phyloP scores from a whole-genome alignment of 352 stramenopile species.

The Pythium coloratum region DNA sequence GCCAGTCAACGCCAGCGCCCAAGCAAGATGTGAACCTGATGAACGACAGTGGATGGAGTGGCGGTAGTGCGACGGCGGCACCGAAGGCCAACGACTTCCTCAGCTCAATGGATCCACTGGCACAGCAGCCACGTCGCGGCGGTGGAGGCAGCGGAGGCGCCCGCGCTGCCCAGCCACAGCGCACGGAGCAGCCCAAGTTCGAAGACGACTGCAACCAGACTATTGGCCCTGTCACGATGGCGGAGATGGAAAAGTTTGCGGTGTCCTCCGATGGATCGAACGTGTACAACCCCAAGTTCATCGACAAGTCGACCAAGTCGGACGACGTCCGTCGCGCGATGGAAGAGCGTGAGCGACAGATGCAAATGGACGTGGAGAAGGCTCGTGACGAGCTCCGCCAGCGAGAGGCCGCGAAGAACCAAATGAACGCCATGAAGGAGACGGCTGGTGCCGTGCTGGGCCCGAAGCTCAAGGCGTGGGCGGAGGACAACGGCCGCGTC shows the following conservation, averaged over 20 bases:
- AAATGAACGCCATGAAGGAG: slow-evolving; percentile 73
- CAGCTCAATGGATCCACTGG: slow-evolving; percentile 70
- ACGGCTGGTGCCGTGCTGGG: slow-evolving; percentile 52
- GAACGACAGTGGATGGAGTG: slow-evolving; percentile 56
- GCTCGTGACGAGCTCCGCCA: slow-evolving; percentile 70
- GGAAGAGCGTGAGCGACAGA: slow-evolving; percentile 75
- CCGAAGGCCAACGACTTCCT: slow-evolving; percentile 43
- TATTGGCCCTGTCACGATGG: slow-evolving; percentile 78
- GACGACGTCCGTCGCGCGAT: slow-evolving; percentile 78
- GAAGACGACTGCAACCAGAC: slow-evolving; percentile 80
- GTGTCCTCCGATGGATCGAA: slow-evolving; percentile 78
- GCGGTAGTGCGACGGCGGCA: slow-evolving; percentile 23
- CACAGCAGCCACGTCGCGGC: slow-evolving; percentile 21
- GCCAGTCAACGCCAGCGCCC: slow-evolving; percentile 28
- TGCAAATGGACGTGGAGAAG: slow-evolving; percentile 70
- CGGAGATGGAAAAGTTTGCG: slow-evolving; percentile 76
- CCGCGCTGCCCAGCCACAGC: slow-evolving; percentile 8
- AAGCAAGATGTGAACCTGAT: slow-evolving; percentile 68
- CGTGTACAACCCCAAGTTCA: slow-evolving; percentile 83
- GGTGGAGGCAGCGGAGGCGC: slow-evolving; percentile 12
- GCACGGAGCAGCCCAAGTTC: slow-evolving; percentile 60
- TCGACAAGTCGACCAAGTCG: slow-evolving; percentile 85
- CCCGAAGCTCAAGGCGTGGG: slow-evolving; percentile 78
- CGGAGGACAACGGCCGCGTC: slow-evolving; percentile 82
- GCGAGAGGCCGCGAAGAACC: slow-evolving; percentile 58